Base-by-base conservation (phyloP, 1,284 basidiomycete genomes). In the Wolfiporia cocos region DNA sequence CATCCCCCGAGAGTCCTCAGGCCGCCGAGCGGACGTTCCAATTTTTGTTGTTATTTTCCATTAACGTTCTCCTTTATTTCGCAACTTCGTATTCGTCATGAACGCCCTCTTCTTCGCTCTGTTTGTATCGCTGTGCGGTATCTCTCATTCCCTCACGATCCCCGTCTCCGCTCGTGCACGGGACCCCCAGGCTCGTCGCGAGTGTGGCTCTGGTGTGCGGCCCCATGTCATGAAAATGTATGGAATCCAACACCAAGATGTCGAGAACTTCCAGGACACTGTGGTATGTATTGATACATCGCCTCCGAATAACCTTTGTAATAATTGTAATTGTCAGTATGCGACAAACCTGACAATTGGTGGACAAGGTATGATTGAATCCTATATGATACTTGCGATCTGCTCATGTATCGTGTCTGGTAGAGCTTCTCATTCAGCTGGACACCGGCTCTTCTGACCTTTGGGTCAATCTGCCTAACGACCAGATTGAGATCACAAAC, bases 71-170 rank as follows among this genome's bases (percentile, higher is more conserved):
- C 38, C 37, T 39, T 47, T 50, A 40, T 42, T 26, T 29, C 21
- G 22, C 2, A n/a, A n/a, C n/a, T n/a, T n/a, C n/a, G n/a, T 46
- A 43, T 47, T 50, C 41, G 49, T 47, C 46, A 54, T 56, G 54
- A 51, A 53, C 53, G 26, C 53, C 46, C 23, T 44, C n/a, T 46
- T 46, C 46, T 49, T 50, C 36, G 31, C 41, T 42, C 31, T 54
- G 26, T 21, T 56, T 37, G 41, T 49, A 54, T 56, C 54, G 54
- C 54, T 56, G 54, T 53, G 53, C 54, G 53, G 54, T 54, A 48
- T 54, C 38, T 24, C 51, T 40, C 40, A 51, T 46, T 53, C 52
- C 33, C 48, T 53, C 33, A 32, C 41, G 21, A 29, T 56, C 37
- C 53, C 53, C 21, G 47, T 53, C 22, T 39, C 15, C 31, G 26